Evolutionary conservation across 495 filamentous ascomycete genomes (phyloP), one percentile per base, ranked within the genome.

Genomic region (Podospora anserina): DNA sequence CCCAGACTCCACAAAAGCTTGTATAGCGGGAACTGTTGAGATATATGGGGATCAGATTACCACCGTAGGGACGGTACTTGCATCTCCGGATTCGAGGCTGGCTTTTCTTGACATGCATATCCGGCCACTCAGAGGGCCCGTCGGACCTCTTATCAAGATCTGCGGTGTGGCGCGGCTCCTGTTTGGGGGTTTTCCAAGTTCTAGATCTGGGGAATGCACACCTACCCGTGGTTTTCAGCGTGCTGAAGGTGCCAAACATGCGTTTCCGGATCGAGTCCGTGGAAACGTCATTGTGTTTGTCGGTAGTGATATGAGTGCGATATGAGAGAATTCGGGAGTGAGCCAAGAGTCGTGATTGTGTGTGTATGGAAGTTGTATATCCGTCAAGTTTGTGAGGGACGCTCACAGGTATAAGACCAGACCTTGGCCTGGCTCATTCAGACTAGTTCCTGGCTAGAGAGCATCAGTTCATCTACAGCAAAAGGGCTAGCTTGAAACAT

Each of bases 401-500:
- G 39, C 15, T 49, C 39, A 49, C 39, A 49, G 39, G 39, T 49
- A 49, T 49, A 49, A 49, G 39, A 49, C 9, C 39, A 49, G 9
- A 16, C 39, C 7, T 11, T 11, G 39, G 39, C 39, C 15, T 49
- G 39, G 5, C 15, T 13, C 15, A 49, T 49, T 16, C 39, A 18
- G 39, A 49, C 39, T 49, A 49, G 39, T 49, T 49, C 15, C 39
- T 49, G 39, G 39, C 39, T 49, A 49, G 39, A 49, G 2, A 49
- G 39, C 7, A 49, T 11, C 39, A 13, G 39, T 49, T 49, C 39
- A 18, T 49, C 15, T 11, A 49, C 39, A 49, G 39, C 39, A 49
- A 13, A 49, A 49, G 15, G 39, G 39, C 39, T 49, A 49, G 39
- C 9, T 49, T 49, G 39, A 9, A 58, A 58, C 20, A 83, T 83